These are phyloP conservation scores for Exidia glandulosa DNA, from an alignment of 768 basidiomycete species.

Conservation along the genomic window DNA sequence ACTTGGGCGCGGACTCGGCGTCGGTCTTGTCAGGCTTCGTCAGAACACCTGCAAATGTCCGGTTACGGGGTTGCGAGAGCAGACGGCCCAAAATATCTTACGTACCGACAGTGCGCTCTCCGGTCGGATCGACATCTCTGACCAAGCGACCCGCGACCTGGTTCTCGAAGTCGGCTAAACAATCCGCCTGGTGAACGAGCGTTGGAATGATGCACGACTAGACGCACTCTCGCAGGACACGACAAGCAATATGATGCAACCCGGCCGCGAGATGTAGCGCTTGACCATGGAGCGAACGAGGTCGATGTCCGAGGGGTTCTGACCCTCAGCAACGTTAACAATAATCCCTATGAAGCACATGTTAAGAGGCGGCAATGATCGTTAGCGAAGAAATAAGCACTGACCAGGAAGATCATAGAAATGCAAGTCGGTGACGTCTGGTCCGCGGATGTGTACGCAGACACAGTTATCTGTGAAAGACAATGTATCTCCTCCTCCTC, in stretches of 20 bases:
- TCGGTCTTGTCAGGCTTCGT: slow-evolving; percentile 67
- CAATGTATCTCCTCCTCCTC: slow-evolving; percentile 12
- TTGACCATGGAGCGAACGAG: slow-evolving; percentile 49
- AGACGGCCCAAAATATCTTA: background rate
- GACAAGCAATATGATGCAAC: slow-evolving; percentile 49
- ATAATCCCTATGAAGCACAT: slow-evolving; percentile 35
- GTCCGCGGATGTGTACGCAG: slow-evolving; percentile 47
- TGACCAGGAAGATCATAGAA: slow-evolving; percentile 54
- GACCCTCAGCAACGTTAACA: slow-evolving; percentile 37
- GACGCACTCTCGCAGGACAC: slow-evolving; percentile 54
- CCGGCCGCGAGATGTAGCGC: slow-evolving; percentile 49
- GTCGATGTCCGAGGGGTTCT: slow-evolving; percentile 45
- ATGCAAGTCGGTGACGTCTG: slow-evolving; percentile 49
- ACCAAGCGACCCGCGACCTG: slow-evolving; percentile 64
- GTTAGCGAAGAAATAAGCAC: background rate
- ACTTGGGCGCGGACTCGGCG: slow-evolving; percentile 38
- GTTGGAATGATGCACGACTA: background rate
- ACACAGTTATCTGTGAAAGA: slow-evolving; percentile 47
- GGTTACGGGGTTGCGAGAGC: background rate
- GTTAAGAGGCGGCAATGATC: background rate
- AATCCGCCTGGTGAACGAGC: background rate
- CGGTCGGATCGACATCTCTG: slow-evolving; percentile 46
- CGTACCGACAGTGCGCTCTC: slow-evolving; percentile 60
- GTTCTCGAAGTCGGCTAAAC: slow-evolving; percentile 66
- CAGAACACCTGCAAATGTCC: slow-evolving; percentile 49